These are phyloP conservation scores for Dendrocalamus latiflorus DNA, from an alignment of 202 grass and related monocot genomes.

Conservation along the genomic window DNA sequence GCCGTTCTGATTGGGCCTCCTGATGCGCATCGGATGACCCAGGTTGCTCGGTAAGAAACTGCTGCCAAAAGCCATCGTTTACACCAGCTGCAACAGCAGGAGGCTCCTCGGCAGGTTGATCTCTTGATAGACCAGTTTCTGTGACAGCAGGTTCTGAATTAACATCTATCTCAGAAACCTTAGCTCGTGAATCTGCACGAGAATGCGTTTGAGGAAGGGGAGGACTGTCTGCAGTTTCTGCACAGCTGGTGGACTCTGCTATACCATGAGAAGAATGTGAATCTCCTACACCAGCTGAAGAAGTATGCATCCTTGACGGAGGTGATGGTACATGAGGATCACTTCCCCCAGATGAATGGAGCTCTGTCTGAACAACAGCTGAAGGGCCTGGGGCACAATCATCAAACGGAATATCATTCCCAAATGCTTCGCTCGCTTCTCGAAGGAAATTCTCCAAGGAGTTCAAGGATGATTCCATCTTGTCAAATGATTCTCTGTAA, in stretches of 20 bases:
- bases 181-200: conserved; percentile 35
- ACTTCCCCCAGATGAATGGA: conserved; percentile 66
- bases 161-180: conserved; percentile 82
- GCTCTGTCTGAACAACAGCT: conserved; percentile 56
- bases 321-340: conserved; percentile 23
- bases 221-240: conserved; percentile 60
- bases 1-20: conserved; percentile 77
- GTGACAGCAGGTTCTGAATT: conserved; percentile 71
- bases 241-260: conserved; percentile 58
- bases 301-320: conserved; percentile 35
- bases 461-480: conserved; percentile 85
- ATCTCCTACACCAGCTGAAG: conserved; percentile 47
- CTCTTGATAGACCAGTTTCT: conserved; percentile 54
- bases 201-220: conserved; percentile 34
- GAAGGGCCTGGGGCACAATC: conserved; percentile 42
- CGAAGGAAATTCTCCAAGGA: conserved; percentile 83
- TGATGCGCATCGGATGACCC: conserved; percentile 44
- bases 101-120: conserved; percentile 22
- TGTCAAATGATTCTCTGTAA: conserved; percentile 67
- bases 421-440: conserved; percentile 60
- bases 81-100: conserved; percentile 30
- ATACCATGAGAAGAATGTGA: conserved; percentile 50
- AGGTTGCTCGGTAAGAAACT: conserved; percentile 89
- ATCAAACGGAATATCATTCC: conserved; percentile 56
- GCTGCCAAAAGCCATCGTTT: conserved; percentile 92